Percentiles rank a stretch among this genome's conserved stretches.
phyloP scores from a whole-genome alignment of 2,329 filamentous ascomycete genomes.

The Colletotrichum coccodes region DNA sequence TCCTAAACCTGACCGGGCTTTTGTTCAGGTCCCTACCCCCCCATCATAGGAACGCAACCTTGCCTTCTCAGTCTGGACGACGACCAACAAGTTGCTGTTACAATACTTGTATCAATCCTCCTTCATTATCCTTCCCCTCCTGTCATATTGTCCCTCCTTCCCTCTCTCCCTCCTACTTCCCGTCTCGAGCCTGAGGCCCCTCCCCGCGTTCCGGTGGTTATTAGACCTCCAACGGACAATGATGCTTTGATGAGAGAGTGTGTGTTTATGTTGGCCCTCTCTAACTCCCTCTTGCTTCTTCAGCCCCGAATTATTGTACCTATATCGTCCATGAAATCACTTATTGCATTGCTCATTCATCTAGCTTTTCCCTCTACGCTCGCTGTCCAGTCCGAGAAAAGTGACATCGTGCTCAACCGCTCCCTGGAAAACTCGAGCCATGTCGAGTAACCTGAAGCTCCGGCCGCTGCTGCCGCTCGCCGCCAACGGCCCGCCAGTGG shows the following conservation, averaged over 20 bases:
- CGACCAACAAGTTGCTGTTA: background rate
- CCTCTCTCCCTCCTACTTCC: background rate
- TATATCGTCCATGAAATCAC: background rate
- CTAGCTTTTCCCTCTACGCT: background rate
- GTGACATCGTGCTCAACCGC: background rate
- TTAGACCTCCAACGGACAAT: background rate
- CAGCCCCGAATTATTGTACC: background rate
- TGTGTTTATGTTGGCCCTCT: background rate
- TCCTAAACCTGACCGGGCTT: background rate
- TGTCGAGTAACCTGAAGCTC: background rate
- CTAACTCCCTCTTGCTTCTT: background rate
- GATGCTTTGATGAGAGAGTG: background rate
- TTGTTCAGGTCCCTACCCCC: background rate
- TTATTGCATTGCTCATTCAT: too few relatives aligned
- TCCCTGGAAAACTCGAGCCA: background rate
- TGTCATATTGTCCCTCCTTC: background rate
- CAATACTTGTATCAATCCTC: background rate
- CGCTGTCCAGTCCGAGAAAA: background rate
- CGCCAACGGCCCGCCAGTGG: background rate
- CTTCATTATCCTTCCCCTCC: background rate
- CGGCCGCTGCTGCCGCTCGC: conserved; percentile 8
- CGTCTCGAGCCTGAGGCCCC: background rate
- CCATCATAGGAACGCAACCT: background rate
- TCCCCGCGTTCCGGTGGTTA: background rate
- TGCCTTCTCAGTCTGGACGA: background rate